Evolutionary conservation across 2,329 filamentous ascomycete genomes (phyloP).

Genomic region (Drechslerella stenobrocha): DNA sequence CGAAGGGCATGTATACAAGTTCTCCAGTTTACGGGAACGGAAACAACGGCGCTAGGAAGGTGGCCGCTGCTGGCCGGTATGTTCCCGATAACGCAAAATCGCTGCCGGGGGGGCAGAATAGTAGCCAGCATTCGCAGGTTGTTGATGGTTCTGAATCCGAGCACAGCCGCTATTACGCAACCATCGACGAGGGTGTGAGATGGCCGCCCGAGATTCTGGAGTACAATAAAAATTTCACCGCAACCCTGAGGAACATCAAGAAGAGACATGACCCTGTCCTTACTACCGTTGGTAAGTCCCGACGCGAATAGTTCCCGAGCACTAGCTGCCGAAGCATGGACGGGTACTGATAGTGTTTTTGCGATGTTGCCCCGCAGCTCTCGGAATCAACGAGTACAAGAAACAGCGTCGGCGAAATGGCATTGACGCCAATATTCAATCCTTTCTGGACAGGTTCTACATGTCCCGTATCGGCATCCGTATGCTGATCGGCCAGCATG

Average conservation of each 20-base stretch:
- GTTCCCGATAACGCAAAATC: slow-evolving; percentile 46
- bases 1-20: slow-evolving; percentile 76
- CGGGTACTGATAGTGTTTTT: slow-evolving; percentile 14
- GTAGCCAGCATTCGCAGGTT: slow-evolving; percentile 47
- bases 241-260: slow-evolving; percentile 91
- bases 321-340: slow-evolving; percentile 4
- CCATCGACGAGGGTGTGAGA: slow-evolving; percentile 80
- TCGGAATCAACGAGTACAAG: slow-evolving; percentile 98
- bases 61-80: slow-evolving; percentile 53
- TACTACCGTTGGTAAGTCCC: slow-evolving; percentile 71
- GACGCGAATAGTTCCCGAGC: neutral
- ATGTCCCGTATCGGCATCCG: slow-evolving; percentile 99
- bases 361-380: slow-evolving; percentile 61
- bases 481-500: slow-evolving; percentile 98
- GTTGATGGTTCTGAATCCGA: slow-evolving; percentile 41
- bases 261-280: slow-evolving; percentile 94
- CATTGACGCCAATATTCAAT: slow-evolving; percentile 95
- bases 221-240: slow-evolving; percentile 88
- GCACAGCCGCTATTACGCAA: slow-evolving; percentile 79
- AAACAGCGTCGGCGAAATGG: slow-evolving; percentile 94
- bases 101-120: slow-evolving; percentile 50
- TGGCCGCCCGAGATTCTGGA: slow-evolving; percentile 94
- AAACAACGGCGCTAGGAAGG: slow-evolving; percentile 59
- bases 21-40: slow-evolving; percentile 60
- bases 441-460: slow-evolving; percentile 98